Percentiles rank a stretch among this genome's conserved stretches.
phyloP scores from a whole-genome alignment of 805 yeast genomes.

The Hanseniaspora clermontiae region DNA sequence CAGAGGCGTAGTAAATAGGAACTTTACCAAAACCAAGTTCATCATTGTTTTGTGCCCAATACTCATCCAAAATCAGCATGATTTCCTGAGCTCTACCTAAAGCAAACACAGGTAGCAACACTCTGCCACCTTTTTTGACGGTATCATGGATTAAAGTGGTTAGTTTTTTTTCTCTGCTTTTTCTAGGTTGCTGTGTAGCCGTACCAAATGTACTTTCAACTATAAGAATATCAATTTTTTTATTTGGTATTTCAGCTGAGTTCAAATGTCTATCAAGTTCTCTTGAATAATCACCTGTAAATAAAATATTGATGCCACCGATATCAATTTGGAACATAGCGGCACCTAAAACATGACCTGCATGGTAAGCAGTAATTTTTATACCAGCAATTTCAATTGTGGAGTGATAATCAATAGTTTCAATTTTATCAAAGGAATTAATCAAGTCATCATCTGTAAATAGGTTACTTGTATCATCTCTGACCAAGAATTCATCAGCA shows the following conservation, averaged over 20 bases:
- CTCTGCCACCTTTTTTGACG: constrained; percentile 76
- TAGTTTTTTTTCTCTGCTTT: constrained; percentile 69
- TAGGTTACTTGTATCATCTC: constrained; percentile 37
- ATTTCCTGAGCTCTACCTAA: constrained; percentile 94
- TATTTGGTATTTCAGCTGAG: constrained; percentile 86
- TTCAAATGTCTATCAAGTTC: constrained; percentile 92
- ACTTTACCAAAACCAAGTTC: constrained; percentile 48
- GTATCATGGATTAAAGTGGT: constrained; percentile 77
- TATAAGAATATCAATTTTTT: constrained; percentile 75
- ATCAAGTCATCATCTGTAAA: constrained; percentile 85
- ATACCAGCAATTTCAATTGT: constrained; percentile 91
- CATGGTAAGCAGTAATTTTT: constrained; percentile 93
- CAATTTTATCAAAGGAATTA: constrained; percentile 78
- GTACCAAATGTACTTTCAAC: constrained; percentile 97
- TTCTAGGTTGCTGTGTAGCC: constrained; percentile 85
- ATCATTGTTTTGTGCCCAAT: constrained; percentile 78
- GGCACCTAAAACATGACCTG: constrained; percentile 99
- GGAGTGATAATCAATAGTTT: constrained; percentile 89
- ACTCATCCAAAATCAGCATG: constrained; percentile 79
- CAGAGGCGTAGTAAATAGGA: constrained; percentile 82
- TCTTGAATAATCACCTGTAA: constrained; percentile 94
- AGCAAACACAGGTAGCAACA: constrained; percentile 87
- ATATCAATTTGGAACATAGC: constrained; percentile 95
- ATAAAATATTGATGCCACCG: constrained; percentile 76
- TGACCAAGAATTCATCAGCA: constrained; percentile 31